phyloP scores from a whole-genome alignment of 805 yeast species.

The Hanseniaspora pseudoguilliermondii region DNA sequence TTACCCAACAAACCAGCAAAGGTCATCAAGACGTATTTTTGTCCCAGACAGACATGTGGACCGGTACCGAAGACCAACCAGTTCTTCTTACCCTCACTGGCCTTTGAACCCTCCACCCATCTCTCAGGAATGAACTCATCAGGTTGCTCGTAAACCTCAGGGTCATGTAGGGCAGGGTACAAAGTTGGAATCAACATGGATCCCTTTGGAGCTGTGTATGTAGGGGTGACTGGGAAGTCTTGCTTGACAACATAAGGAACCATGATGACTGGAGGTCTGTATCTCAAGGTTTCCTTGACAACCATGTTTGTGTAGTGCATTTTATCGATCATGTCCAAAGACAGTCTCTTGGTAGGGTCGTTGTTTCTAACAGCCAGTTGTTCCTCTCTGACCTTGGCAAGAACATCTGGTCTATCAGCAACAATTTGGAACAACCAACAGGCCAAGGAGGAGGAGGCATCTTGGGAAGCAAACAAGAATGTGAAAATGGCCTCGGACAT shows the following conservation, averaged over 20 bases:
- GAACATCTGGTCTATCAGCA: slow-evolving; percentile 89
- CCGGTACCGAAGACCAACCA: slow-evolving; percentile 98
- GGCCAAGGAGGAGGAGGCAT: slow-evolving; percentile 91
- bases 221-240: slow-evolving; percentile 67
- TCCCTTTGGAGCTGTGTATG: slow-evolving; percentile 90
- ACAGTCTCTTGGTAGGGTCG: slow-evolving; percentile 50
- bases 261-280: slow-evolving; percentile 96
- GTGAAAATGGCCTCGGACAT: slow-evolving; percentile 95
- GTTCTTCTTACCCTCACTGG: slow-evolving; percentile 66
- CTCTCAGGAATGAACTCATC: slow-evolving; percentile 92
- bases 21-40: slow-evolving; percentile 81
- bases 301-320: slow-evolving; percentile 86
- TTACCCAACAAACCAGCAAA: slow-evolving; percentile 87
- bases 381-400: slow-evolving; percentile 77
- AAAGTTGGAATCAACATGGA: slow-evolving; percentile 92
- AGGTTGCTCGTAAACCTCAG: slow-evolving; percentile 90
- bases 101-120: slow-evolving; percentile 72
- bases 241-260: slow-evolving; percentile 92
- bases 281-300: slow-evolving; percentile 82
- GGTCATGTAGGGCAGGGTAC: slow-evolving; percentile 94
- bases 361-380: slow-evolving; percentile 72
- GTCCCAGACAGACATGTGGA: slow-evolving; percentile 92
- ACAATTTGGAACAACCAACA: slow-evolving; percentile 97
- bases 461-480: slow-evolving; percentile 93
- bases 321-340: slow-evolving; percentile 61